Evolutionary conservation across 257 asterid genomes (phyloP).

Genomic region (Solanum clarkiae): DNA sequence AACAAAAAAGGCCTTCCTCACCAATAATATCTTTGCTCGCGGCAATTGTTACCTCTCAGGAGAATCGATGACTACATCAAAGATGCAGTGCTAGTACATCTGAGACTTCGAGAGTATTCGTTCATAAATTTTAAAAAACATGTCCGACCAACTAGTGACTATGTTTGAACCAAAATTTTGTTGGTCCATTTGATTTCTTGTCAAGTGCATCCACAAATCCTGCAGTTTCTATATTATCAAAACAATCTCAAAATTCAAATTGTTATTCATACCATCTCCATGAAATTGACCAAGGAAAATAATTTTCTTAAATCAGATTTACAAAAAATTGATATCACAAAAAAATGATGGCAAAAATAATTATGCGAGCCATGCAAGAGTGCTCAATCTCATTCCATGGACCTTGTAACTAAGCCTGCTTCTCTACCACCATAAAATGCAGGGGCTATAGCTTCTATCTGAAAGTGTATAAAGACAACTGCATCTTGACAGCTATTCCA

Average conservation of each 20-base stretch:
- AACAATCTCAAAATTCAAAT: neutral
- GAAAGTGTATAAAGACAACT: neutral
- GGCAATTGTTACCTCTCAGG: too few species aligned
- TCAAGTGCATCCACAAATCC: neutral
- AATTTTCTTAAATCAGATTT: neutral
- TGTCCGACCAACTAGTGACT: too few species aligned
- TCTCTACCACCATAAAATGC: neutral
- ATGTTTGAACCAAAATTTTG: too few species aligned
- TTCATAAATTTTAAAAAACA: too few species aligned
- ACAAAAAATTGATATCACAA: neutral
- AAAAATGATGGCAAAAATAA: neutral
- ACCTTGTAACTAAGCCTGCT: neutral
- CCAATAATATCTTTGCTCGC: too few species aligned
- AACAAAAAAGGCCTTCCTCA: too few species aligned
- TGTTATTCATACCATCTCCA: neutral
- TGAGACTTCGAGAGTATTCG: too few species aligned
- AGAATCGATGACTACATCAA: too few species aligned
- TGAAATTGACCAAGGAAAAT: neutral
- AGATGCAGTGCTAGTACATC: too few species aligned
- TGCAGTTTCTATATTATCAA: neutral
- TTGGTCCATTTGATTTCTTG: too few species aligned
- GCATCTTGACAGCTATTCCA: neutral
- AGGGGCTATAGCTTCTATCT: neutral
- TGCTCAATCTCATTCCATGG: neutral
- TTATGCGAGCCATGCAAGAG: neutral